phyloP scores from a whole-genome alignment of 257 asterid genomes.

The Ophiorrhiza pumila region DNA sequence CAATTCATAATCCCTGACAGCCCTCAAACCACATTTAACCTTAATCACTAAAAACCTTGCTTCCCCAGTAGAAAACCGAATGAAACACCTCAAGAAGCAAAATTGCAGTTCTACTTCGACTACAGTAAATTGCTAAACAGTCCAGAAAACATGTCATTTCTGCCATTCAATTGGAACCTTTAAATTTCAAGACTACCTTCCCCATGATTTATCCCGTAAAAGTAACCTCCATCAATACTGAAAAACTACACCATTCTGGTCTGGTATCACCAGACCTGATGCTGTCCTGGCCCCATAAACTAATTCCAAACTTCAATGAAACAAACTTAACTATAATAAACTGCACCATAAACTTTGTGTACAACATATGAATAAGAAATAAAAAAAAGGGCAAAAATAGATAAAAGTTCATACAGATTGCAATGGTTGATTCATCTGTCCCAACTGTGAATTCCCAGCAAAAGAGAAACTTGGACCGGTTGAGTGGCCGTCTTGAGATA shows the following conservation, averaged over 20 bases:
- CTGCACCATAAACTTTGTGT: neutral
- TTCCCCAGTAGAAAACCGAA: neutral
- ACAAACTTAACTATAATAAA: neutral
- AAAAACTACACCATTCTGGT: neutral
- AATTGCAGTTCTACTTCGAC: neutral
- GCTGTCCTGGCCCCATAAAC: neutral
- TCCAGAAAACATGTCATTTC: neutral
- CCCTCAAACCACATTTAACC: neutral
- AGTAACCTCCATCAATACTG: neutral
- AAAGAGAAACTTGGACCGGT: conserved; percentile 33
- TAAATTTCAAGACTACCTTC: neutral
- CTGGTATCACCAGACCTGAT: neutral
- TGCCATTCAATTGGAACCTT: neutral
- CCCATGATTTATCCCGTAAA: neutral
- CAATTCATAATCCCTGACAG: neutral
- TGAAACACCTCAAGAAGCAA: neutral
- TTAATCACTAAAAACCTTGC: too few relatives aligned
- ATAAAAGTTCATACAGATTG: conserved; percentile 32
- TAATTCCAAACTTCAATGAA: neutral
- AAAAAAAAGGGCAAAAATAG: neutral
- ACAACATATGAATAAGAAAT: neutral
- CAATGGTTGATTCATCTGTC: conserved; percentile 33
- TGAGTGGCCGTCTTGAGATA: conserved; percentile 31
- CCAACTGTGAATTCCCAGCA: conserved; percentile 32
- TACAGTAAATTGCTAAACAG: neutral